Evolutionary conservation across 2,329 filamentous ascomycete species (phyloP).

Genomic region (Aspergillus pseudoviridinutans): DNA sequence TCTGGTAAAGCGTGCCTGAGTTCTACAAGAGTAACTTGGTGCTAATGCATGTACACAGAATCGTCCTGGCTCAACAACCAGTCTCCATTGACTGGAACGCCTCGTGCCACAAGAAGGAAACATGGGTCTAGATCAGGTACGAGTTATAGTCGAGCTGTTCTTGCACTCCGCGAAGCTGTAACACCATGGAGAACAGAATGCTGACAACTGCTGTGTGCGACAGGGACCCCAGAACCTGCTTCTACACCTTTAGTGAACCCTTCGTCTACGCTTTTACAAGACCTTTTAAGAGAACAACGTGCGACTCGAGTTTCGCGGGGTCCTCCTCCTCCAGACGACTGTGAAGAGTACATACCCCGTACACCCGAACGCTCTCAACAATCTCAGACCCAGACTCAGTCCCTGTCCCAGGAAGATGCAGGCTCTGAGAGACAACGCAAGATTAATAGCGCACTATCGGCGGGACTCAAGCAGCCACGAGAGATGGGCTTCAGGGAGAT

Average conservation of each 20-base stretch:
- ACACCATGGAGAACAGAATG: not conserved
- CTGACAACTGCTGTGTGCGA: conserved; percentile 6
- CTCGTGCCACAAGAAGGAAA: conserved; percentile 14
- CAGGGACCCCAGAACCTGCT: conserved; percentile 29
- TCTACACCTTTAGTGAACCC: conserved; percentile 36
- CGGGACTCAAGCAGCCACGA: conserved; percentile 31
- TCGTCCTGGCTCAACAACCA: conserved; percentile 29
- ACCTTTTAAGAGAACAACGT: conserved; percentile 40
- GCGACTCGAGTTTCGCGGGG: conserved; percentile 33
- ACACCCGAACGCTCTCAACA: conserved; percentile 23
- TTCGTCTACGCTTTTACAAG: conserved; percentile 37
- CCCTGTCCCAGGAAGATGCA: conserved; percentile 29
- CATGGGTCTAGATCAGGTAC: conserved; percentile 20
- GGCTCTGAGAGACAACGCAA: conserved; percentile 35
- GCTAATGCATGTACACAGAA: conserved; percentile 16
- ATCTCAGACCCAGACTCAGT: conserved; percentile 12
- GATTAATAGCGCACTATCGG: conserved; percentile 24
- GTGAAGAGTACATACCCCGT: conserved; percentile 18
- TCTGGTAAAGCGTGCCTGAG: conserved; percentile 11
- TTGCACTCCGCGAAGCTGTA: not conserved
- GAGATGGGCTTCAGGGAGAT: conserved; percentile 43
- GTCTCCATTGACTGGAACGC: conserved; percentile 20
- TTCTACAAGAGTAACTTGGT: not conserved
- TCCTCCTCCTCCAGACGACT: conserved; percentile 18
- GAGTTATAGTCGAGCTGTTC: conserved; percentile 2